These are phyloP conservation scores for Eucalyptus marginata DNA, from an alignment of 345 rosid genomes.

Conservation along the genomic window DNA sequence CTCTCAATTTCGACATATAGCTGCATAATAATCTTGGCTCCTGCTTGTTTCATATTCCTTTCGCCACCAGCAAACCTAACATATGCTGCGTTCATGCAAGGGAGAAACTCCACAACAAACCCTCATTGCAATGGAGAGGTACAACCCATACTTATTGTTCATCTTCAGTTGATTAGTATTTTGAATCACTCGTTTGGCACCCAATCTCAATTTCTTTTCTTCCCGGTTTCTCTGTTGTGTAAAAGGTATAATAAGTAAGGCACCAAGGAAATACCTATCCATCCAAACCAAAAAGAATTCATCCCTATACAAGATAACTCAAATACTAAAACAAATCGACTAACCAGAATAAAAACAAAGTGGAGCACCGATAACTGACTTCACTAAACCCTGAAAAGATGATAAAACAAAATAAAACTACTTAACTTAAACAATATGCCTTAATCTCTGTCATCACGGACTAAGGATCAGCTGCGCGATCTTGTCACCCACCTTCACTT, in stretches of 20 bases:
- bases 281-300: not conserved
- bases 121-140: not conserved
- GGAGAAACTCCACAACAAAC: not conserved
- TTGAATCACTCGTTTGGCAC: not conserved
- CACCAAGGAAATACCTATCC: not conserved
- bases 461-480: too few species aligned
- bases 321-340: not conserved
- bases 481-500: not conserved
- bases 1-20: constrained; percentile 80
- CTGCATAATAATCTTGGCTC: constrained; percentile 8
- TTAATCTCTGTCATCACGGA: not conserved
- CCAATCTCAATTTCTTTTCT: not conserved
- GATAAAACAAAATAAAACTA: not conserved
- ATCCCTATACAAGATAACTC: not conserved
- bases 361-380: not conserved
- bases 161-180: not conserved
- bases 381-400: not conserved
- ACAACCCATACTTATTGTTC: not conserved
- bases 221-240: too few species aligned
- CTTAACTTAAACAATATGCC: not conserved
- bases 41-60: not conserved
- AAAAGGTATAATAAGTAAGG: not conserved
- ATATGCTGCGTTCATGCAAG: not conserved
- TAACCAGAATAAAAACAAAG: too few species aligned
- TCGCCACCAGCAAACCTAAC: not conserved